These are phyloP conservation scores for Mycena polygramma DNA, from an alignment of 768 basidiomycete species.

Conservation along the genomic window DNA sequence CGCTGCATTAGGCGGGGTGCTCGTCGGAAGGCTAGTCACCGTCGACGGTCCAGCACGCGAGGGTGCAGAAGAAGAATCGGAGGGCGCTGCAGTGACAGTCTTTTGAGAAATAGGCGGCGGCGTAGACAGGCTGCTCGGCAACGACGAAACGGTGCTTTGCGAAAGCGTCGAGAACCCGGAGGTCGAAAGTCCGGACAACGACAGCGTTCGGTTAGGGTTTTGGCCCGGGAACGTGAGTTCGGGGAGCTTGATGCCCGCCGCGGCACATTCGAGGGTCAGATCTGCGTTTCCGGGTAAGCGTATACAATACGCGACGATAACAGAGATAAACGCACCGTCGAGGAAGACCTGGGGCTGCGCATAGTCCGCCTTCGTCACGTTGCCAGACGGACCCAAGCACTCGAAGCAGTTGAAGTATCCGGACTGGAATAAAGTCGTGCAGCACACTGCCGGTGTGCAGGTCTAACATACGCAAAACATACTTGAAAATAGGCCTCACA, in stretches of 20 bases:
- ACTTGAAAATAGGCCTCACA: not conserved
- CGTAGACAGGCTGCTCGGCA: slow-evolving; percentile 4
- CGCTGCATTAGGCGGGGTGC: slow-evolving; percentile 3
- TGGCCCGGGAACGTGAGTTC: slow-evolving; percentile 35
- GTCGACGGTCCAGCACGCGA: not conserved
- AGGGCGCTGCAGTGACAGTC: slow-evolving; percentile 20
- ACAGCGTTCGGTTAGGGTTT: slow-evolving; percentile 31
- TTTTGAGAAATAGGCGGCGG: slow-evolving; percentile 16
- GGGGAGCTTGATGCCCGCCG: slow-evolving; percentile 27
- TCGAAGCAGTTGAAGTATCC: slow-evolving; percentile 57
- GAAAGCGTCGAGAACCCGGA: not conserved
- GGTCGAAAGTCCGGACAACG: slow-evolving; percentile 12
- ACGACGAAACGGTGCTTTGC: slow-evolving; percentile 27
- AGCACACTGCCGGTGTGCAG: slow-evolving; percentile 51
- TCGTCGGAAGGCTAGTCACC: not conserved
- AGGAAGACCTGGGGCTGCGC: slow-evolving; percentile 47
- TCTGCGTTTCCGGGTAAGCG: slow-evolving; percentile 5
- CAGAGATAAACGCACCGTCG: slow-evolving; percentile 48
- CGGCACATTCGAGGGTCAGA: slow-evolving; percentile 28
- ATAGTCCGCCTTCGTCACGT: slow-evolving; percentile 44
- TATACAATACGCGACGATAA: not conserved
- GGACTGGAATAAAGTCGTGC: slow-evolving; percentile 53
- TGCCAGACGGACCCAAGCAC: slow-evolving; percentile 49
- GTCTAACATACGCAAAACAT: slow-evolving; percentile 37
- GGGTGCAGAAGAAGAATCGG: not conserved